Percentiles rank a stretch among this genome's conserved stretches.
Evolutionary conservation across 805 yeast genomes (phyloP).

Genomic region (Jamesozyma piceae): DNA sequence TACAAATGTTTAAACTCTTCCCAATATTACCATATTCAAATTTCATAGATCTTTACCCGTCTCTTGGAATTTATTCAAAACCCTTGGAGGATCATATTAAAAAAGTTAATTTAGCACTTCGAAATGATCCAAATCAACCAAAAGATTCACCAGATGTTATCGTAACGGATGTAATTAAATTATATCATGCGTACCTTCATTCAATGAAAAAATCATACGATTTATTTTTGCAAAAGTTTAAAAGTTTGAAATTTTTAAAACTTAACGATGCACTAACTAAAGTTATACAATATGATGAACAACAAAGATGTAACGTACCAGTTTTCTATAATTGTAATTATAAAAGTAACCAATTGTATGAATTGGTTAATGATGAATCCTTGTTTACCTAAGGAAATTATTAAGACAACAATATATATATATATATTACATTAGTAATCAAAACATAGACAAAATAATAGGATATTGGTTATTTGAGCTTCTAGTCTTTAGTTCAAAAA

Average conservation of each 20-base stretch:
- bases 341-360: slow-evolving; percentile 25
- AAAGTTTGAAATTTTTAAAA: slow-evolving; percentile 25
- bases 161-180: slow-evolving; percentile 21
- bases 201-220: slow-evolving; percentile 27
- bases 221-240: slow-evolving; percentile 25
- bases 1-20: slow-evolving; percentile 25
- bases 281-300: slow-evolving; percentile 18
- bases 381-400: slow-evolving; percentile 12
- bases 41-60: slow-evolving; percentile 29
- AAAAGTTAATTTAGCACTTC: slow-evolving; percentile 19
- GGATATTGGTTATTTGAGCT: no score
- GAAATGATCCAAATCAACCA: slow-evolving; percentile 2
- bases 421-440: neutral
- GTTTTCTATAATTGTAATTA: slow-evolving; percentile 19
- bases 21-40: slow-evolving; percentile 32
- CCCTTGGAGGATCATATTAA: slow-evolving; percentile 20
- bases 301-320: slow-evolving; percentile 25
- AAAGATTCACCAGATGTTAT: neutral
- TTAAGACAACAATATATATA: neutral
- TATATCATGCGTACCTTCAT: slow-evolving; percentile 31
- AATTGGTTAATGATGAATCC: slow-evolving; percentile 23
- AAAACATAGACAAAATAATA: no score
- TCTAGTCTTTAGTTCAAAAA: no score
- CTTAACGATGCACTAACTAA: slow-evolving; percentile 31
- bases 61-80: slow-evolving; percentile 30